These are phyloP conservation scores for Lecanicillium sp. DNA, from an alignment of 2,329 filamentous ascomycete species.

Conservation along the genomic window DNA sequence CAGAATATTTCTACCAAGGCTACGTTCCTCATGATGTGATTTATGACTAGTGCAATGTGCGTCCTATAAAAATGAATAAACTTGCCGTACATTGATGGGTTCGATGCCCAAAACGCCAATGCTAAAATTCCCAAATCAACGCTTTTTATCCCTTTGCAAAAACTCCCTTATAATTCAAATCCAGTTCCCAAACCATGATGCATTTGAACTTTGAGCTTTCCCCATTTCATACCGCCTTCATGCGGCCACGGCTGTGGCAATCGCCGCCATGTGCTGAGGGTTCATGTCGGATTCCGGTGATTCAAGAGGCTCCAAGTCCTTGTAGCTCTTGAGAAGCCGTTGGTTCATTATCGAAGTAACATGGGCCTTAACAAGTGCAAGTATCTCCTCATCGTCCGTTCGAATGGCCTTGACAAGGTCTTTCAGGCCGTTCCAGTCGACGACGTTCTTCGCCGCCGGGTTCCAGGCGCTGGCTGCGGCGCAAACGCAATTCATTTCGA, in stretches of 20 bases:
- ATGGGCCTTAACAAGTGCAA: constrained; percentile 17
- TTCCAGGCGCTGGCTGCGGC: constrained; percentile 33
- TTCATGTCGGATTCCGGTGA: neutral
- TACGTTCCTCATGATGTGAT: too few relatives aligned
- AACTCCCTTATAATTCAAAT: too few relatives aligned
- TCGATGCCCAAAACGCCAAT: constrained; percentile 4
- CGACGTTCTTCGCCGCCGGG: constrained; percentile 30
- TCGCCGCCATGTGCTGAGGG: constrained; percentile 10
- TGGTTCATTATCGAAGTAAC: neutral
- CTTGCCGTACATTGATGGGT: neutral
- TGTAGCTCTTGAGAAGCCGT: neutral
- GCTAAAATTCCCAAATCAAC: neutral
- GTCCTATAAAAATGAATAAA: neutral
- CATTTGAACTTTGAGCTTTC: too few relatives aligned
- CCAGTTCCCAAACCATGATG: too few relatives aligned
- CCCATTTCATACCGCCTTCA: too few relatives aligned
- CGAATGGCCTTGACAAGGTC: constrained; percentile 23
- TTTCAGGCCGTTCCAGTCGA: constrained; percentile 28
- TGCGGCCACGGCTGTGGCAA: constrained; percentile 7
- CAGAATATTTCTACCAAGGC: too few relatives aligned
- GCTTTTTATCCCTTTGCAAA: too few relatives aligned
- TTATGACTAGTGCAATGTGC: too few relatives aligned
- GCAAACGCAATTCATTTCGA: constrained; percentile 36
- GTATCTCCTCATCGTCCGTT: constrained; percentile 23
- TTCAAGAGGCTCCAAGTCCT: constrained; percentile 4